These are phyloP conservation scores for Tolypocladium capitatum DNA, from an alignment of 2,329 filamentous ascomycete genomes.

Conservation along the genomic window DNA sequence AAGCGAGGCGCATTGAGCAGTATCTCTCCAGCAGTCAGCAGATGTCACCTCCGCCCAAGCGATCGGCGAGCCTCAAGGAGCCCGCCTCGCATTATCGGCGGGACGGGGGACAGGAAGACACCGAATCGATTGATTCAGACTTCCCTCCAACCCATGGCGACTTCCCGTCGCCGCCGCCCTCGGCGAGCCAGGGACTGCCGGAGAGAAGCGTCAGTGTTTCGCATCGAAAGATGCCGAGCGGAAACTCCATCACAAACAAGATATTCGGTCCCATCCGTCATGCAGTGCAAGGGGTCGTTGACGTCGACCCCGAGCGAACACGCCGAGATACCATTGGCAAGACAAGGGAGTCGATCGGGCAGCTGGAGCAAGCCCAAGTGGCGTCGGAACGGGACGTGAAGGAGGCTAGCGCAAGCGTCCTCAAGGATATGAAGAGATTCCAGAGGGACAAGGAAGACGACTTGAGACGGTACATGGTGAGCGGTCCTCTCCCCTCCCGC, in stretches of 20 bases:
- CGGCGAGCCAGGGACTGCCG: conserved; percentile 59
- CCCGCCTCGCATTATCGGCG: conserved; percentile 33
- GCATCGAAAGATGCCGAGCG: conserved; percentile 71
- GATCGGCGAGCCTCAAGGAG: conserved; percentile 50
- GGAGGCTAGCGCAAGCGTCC: conserved; percentile 76
- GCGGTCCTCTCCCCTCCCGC: conserved; percentile 15
- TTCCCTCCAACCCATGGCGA: conserved; percentile 85
- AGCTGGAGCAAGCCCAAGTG: conserved; percentile 82
- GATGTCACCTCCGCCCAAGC: conserved; percentile 44
- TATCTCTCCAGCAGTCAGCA: conserved; percentile 69
- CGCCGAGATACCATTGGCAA: conserved; percentile 89
- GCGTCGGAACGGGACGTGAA: conserved; percentile 85
- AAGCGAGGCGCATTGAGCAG: conserved; percentile 86
- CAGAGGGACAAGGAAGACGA: conserved; percentile 94
- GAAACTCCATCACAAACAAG: conserved; percentile 84
- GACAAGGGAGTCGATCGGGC: conserved; percentile 72
- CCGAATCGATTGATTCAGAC: conserved; percentile 86
- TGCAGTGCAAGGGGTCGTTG: conserved; percentile 89
- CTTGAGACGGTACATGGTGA: conserved; percentile 86
- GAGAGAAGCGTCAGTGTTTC: conserved; percentile 31
- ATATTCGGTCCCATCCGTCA: conserved; percentile 93
- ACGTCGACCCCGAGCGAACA: conserved; percentile 88
- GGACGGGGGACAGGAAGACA: conserved; percentile 56
- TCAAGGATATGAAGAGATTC: conserved; percentile 85
- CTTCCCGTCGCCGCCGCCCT: conserved; percentile 45